These are phyloP conservation scores for Ascosphaera apis DNA, from an alignment of 2,329 filamentous ascomycete species.

Conservation along the genomic window DNA sequence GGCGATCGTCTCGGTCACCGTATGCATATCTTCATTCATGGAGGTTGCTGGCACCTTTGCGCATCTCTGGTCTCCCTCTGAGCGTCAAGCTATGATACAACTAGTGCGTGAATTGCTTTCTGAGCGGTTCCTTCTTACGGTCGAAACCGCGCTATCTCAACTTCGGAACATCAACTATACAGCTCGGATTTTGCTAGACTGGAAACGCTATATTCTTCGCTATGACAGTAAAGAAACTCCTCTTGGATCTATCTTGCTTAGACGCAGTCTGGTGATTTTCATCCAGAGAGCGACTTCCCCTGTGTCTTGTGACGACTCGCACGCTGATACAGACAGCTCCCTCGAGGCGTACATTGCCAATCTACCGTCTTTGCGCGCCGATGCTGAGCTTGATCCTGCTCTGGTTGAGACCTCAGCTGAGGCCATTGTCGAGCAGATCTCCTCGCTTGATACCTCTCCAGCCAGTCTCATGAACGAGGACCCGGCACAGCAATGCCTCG, in stretches of 20 bases:
- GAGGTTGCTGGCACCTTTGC: slow-evolving; percentile 57
- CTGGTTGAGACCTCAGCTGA: slow-evolving; percentile 38
- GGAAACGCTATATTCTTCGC: slow-evolving; percentile 66
- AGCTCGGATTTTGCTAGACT: slow-evolving; percentile 49
- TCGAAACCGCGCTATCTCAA: slow-evolving; percentile 77
- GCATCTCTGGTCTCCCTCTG: slow-evolving; percentile 56
- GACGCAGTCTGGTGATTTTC: slow-evolving; percentile 33
- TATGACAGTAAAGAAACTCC: slow-evolving; percentile 63
- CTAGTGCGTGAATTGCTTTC: slow-evolving; percentile 52
- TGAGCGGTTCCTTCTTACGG: slow-evolving; percentile 59
- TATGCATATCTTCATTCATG: slow-evolving; percentile 78
- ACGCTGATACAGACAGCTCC: not conserved
- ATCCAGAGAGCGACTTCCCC: not conserved
- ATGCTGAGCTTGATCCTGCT: slow-evolving; percentile 24
- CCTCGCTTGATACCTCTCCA: slow-evolving; percentile 63
- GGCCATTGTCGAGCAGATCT: slow-evolving; percentile 62
- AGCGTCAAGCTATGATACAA: slow-evolving; percentile 50
- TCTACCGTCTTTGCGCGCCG: slow-evolving; percentile 6
- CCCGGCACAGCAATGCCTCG: slow-evolving; percentile 63
- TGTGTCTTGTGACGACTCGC: not conserved
- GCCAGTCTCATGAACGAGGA: slow-evolving; percentile 79
- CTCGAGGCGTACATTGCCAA: slow-evolving; percentile 1
- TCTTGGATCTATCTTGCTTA: slow-evolving; percentile 72
- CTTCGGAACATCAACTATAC: slow-evolving; percentile 55
- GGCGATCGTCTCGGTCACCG: slow-evolving; percentile 49